These are phyloP conservation scores for Cercophora newfieldiana DNA, from an alignment of 495 filamentous ascomycete species.

Conservation along the genomic window DNA sequence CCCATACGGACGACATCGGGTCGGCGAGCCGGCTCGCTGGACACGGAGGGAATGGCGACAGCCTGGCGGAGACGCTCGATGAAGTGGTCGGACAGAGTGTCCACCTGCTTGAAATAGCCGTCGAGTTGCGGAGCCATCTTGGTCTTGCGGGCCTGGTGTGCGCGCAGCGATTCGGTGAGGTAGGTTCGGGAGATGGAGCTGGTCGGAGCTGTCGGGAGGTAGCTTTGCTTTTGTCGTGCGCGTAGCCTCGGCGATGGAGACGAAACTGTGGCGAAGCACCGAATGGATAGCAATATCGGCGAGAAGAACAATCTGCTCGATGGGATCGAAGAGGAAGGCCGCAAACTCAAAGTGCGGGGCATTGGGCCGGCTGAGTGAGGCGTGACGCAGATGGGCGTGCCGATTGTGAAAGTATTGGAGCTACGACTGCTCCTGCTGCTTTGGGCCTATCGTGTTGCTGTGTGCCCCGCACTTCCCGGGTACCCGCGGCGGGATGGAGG, in stretches of 20 bases:
- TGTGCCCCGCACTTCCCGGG: background rate
- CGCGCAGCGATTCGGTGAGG: conserved; percentile 46
- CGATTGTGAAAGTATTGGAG: conserved; percentile 5
- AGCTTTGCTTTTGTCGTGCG: background rate
- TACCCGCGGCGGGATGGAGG: background rate
- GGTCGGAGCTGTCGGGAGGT: background rate
- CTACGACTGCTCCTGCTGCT: conserved; percentile 5
- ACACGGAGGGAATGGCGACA: conserved; percentile 94
- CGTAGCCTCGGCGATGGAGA: conserved; percentile 3
- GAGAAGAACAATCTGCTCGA: conserved; percentile 12
- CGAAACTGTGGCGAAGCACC: background rate
- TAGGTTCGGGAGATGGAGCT: conserved; percentile 35
- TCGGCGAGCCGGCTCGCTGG: conserved; percentile 82
- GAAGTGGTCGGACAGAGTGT: conserved; percentile 75
- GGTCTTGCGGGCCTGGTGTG: conserved; percentile 62
- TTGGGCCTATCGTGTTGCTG: background rate
- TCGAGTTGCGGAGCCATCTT: conserved; percentile 85
- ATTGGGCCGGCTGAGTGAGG: conserved; percentile 23
- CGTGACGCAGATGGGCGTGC: conserved; percentile 13
- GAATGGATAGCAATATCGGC: background rate
- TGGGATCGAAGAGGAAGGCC: conserved; percentile 33
- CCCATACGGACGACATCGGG: conserved; percentile 96
- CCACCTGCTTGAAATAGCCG: conserved; percentile 86
- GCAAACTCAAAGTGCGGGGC: conserved; percentile 42
- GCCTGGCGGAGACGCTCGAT: conserved; percentile 90